A percentile compares a stretch with the other conserved stretches of the same genome.
These are phyloP conservation scores for Capsicum rhomboideum DNA, from an alignment of 257 asterid genomes.

Conservation along the genomic window DNA sequence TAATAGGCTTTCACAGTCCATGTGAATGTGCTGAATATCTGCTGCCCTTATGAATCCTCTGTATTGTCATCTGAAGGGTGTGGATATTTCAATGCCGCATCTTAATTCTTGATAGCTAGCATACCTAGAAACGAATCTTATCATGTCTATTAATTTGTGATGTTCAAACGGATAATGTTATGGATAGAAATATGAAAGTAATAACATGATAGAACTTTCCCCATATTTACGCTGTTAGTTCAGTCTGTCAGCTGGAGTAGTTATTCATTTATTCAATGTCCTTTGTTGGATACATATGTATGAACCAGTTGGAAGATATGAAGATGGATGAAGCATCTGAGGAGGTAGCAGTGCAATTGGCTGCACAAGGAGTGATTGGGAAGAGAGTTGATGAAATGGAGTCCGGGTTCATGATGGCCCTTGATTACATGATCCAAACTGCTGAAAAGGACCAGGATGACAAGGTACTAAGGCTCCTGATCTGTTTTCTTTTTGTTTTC, in stretches of 20 bases:
- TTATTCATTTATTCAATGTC: not conserved
- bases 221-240: not conserved
- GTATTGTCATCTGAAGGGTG: not conserved
- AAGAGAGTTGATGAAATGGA: constrained; percentile 98
- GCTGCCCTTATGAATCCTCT: not conserved
- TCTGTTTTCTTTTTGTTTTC: not conserved
- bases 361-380: constrained; percentile 98
- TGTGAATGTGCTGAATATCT: not conserved
- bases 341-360: constrained; percentile 81
- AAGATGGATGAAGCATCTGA: constrained; percentile 89
- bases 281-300: constrained; percentile 10
- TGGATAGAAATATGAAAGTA: not conserved
- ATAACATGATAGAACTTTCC: not conserved
- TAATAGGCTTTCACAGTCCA: not conserved
- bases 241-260: not conserved
- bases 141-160: not conserved
- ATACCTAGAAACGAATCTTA: not conserved
- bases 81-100: not conserved
- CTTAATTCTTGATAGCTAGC: not conserved
- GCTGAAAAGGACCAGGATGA: constrained; percentile 87
- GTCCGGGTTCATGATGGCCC: constrained; percentile 90
- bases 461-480: constrained; percentile 42
- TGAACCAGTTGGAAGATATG: constrained; percentile 78
- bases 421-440: constrained; percentile 89
- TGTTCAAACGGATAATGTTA: not conserved